A percentile compares a stretch with the other conserved stretches of the same genome.
phyloP scores from a whole-genome alignment of 257 asterid species.

The Petunia secreta region DNA sequence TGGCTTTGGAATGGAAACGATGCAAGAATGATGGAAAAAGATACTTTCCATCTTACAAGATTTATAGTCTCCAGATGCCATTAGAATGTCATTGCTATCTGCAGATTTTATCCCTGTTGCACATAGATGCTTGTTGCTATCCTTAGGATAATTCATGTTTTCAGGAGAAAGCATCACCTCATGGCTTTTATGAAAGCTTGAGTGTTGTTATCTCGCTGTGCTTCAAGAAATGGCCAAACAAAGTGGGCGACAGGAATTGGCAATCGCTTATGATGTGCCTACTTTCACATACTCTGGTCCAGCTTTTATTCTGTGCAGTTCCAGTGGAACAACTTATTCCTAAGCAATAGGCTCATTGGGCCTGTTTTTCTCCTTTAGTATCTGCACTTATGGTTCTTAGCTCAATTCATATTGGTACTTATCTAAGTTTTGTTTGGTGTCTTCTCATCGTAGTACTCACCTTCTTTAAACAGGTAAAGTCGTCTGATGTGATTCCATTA shows the following conservation, averaged over 20 bases:
- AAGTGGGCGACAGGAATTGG: constrained; percentile 10
- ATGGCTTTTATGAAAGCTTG: background rate
- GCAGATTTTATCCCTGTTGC: background rate
- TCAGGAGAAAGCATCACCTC: background rate
- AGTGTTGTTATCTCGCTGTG: background rate
- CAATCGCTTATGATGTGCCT: background rate
- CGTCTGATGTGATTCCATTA: background rate
- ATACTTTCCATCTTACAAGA: background rate
- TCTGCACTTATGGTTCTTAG: background rate
- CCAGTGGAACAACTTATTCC: background rate
- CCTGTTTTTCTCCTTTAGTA: background rate
- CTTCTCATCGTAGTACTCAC: constrained; percentile 4
- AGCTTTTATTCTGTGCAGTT: constrained; percentile 1
- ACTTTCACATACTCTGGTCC: background rate
- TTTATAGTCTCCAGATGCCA: constrained; percentile 9
- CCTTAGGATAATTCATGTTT: background rate
- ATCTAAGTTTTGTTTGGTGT: background rate
- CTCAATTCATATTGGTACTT: background rate
- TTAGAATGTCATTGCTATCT: background rate
- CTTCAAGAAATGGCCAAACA: background rate
- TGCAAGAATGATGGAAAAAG: background rate
- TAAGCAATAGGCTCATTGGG: background rate
- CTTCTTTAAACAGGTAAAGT: background rate
- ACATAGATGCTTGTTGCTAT: constrained; percentile 14
- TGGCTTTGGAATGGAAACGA: constrained; percentile 10